Base-by-base conservation (phyloP, 2,329 filamentous ascomycete species). In the Fusarium coffeatum region DNA sequence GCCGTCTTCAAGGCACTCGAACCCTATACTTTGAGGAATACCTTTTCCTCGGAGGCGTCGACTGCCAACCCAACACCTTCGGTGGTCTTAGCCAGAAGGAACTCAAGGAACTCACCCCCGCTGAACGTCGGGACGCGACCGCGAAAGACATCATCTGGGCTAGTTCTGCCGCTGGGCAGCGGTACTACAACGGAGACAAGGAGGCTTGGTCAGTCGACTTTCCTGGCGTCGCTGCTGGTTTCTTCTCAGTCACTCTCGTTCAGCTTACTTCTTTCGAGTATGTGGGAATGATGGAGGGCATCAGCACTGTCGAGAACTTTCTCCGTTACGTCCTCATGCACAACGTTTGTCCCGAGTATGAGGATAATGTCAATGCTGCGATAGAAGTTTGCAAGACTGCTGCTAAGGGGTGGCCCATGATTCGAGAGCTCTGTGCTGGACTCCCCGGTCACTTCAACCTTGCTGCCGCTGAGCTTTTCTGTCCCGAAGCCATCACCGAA, bases 321-420 rank as follows among this genome's bases (percentile, higher is more conserved):
- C 88, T 97, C 68, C 92, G 93, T 69, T 99, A 98, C 72, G 84
- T 98, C 1, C 84, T 94, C 12, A 88, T 92, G 64, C 94, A 98
- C 76, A 87, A 92, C 40, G 95, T 97, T 18, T 97, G 94, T 74
- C 91, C 92, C 0, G 96, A 98, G 78, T 92, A 94, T 76, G 83
- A 80, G 0, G 82, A 85, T 1, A 87, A 95, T 68, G 84, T 98
- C 61, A 80, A 87, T 18, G 82, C 85, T 1, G 93, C 94, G 0
- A 83, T 91, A 10, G 78, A 78, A 2, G 78, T 95, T 28, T 97
- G 93, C 73, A 85, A 89, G 22, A 76, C 84, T 16, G 93, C 92
- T 2, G 84, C 88, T 5, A 75, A 81, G 3, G 93, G 98, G 78
- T 84, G 96, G 37, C 87, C 87, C 66, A 83, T 86, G 55, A 83